Percentiles rank a stretch among this genome's conserved stretches.
These are phyloP conservation scores for Lentinula boryana DNA, from an alignment of 768 basidiomycete species.

Conservation along the genomic window DNA sequence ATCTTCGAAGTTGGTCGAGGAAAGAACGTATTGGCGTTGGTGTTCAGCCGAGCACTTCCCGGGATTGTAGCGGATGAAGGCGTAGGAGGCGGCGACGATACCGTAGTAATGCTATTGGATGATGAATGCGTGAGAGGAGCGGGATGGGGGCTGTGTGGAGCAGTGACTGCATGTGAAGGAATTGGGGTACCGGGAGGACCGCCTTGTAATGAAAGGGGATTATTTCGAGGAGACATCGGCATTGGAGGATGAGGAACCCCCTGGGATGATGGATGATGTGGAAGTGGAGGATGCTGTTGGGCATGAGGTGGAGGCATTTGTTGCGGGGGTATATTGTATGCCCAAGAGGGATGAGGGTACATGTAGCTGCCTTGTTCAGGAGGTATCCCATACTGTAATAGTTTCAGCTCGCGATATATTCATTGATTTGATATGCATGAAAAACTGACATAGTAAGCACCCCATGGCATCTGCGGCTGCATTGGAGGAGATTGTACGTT, in stretches of 20 bases:
- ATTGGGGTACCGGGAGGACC: constrained; percentile 61
- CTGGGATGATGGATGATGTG: constrained; percentile 45
- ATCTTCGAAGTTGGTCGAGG: constrained; percentile 44
- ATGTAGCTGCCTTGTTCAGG: constrained; percentile 37
- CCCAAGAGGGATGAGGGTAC: constrained; percentile 19
- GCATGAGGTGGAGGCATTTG: constrained; percentile 27
- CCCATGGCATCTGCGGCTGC: constrained; percentile 33
- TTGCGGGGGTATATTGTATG: constrained; percentile 26
- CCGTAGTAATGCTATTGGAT: constrained; percentile 38
- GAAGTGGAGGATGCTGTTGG: constrained; percentile 29
- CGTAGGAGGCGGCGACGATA: constrained; percentile 66
- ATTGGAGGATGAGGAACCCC: constrained; percentile 43
- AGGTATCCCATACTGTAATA: background rate
- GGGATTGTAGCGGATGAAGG: constrained; percentile 46
- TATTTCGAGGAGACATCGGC: constrained; percentile 68
- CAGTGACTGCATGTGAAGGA: constrained; percentile 49
- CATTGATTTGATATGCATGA: constrained; percentile 8
- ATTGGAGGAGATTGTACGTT: constrained; percentile 37
- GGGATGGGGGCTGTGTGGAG: constrained; percentile 39
- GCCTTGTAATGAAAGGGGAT: constrained; percentile 40
- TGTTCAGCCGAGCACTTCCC: constrained; percentile 45
- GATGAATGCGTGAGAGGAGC: constrained; percentile 40
- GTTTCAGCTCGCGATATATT: background rate
- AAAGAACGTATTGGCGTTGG: constrained; percentile 61
- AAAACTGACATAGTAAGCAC: constrained; percentile 52